Conservation (phyloP, 257 asterid genomes). For the Leptodermis oblonga region DNA sequence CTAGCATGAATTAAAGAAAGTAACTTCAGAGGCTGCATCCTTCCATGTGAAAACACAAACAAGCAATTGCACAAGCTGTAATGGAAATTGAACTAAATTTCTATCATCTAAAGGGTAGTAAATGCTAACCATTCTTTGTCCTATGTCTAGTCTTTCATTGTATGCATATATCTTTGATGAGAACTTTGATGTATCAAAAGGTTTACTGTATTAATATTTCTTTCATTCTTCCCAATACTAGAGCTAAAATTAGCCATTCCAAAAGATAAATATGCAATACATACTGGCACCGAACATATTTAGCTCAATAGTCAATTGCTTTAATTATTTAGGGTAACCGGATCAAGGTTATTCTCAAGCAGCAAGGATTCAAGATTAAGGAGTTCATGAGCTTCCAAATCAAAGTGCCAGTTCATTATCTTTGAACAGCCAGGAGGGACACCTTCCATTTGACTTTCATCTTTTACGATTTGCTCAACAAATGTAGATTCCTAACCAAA, state of each 20-base stretch:
- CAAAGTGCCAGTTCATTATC: conserved; percentile 39
- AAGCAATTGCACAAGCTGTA: neutral
- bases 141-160: neutral
- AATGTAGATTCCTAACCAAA: conserved; percentile 75
- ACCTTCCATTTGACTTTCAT: conserved; percentile 95
- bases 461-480: conserved; percentile 88
- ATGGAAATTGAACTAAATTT: too few species aligned
- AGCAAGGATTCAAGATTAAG: conserved; percentile 66
- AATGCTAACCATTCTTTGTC: neutral
- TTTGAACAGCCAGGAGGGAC: conserved; percentile 45
- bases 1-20: conserved; percentile 1
- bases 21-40: neutral
- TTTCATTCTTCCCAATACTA: neutral
- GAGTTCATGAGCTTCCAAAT: conserved; percentile 52
- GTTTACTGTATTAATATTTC: neutral
- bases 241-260: conserved; percentile 9
- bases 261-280: conserved; percentile 10
- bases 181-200: neutral
- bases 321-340: conserved; percentile 34
- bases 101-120: neutral
- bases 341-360: conserved; percentile 64
- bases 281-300: neutral
- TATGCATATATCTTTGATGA: neutral
- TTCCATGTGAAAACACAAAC: too few species aligned
- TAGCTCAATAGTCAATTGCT: conserved; percentile 1